A percentile compares a stretch with the other conserved stretches of the same genome.
These are phyloP conservation scores for Coemansia sp. DNA, from an alignment of 192 early-diverging fungal species.

Conservation along the genomic window DNA sequence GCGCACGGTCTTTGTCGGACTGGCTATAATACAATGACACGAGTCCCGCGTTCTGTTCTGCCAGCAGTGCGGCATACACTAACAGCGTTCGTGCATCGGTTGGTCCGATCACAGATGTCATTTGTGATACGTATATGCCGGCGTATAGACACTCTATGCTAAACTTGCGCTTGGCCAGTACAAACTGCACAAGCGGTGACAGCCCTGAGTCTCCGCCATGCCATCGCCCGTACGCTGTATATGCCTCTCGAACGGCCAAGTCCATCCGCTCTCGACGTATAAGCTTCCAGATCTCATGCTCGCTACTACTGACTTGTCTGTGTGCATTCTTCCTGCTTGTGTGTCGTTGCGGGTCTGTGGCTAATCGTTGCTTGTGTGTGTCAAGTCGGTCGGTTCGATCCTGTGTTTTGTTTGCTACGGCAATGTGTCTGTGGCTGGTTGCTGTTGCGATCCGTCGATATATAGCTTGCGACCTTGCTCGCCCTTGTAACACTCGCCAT, in stretches of 20 bases:
- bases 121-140: slow-evolving; percentile 9
- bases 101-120: background rate
- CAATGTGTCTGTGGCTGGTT: background rate
- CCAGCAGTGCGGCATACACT: slow-evolving; percentile 19
- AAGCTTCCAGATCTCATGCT: slow-evolving; percentile 13
- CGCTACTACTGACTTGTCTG: background rate
- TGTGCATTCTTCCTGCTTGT: background rate
- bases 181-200: slow-evolving; percentile 21
- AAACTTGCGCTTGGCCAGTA: slow-evolving; percentile 21
- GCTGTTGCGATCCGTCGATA: background rate
- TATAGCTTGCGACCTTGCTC: slow-evolving; percentile 9
- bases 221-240: background rate
- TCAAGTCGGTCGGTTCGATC: background rate
- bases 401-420: background rate
- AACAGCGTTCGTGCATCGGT: background rate
- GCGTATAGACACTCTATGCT: slow-evolving; percentile 21
- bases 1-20: background rate
- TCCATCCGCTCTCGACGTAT: background rate
- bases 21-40: slow-evolving; percentile 11
- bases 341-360: background rate
- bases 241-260: background rate
- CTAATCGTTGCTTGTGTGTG: background rate
- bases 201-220: background rate
- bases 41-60: slow-evolving; percentile 15
- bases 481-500: slow-evolving; percentile 17